phyloP scores from a whole-genome alignment of 75 land plant species.

The Picea glauca region DNA sequence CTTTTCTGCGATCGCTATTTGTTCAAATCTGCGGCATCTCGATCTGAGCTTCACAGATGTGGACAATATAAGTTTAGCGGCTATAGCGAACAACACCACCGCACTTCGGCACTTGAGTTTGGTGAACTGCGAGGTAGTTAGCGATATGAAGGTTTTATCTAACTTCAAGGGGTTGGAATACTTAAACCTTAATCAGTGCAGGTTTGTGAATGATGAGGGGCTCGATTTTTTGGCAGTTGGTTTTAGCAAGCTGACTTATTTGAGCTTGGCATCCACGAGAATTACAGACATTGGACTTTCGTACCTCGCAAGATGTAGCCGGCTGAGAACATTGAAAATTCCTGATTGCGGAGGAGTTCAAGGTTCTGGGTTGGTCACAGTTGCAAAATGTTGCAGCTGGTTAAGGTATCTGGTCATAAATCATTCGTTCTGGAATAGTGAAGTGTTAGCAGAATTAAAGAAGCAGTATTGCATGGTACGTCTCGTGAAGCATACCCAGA shows the following conservation, averaged over 20 bases:
- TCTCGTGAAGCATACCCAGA: no score
- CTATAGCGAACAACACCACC: constrained; percentile 23
- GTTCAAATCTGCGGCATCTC: constrained; percentile 22
- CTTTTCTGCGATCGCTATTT: constrained; percentile 28
- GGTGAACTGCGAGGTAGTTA: constrained; percentile 26
- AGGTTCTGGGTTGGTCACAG: constrained; percentile 23
- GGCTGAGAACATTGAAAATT: constrained; percentile 23
- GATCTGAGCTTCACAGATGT: constrained; percentile 42
- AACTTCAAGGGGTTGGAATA: constrained; percentile 21
- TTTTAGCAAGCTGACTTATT: constrained; percentile 20
- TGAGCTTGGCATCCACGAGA: constrained; percentile 39
- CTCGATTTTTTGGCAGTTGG: constrained; percentile 15
- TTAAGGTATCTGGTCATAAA: constrained; percentile 31
- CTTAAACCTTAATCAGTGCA: constrained; percentile 34
- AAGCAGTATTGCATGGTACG: constrained; percentile 25
- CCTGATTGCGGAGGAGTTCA: constrained; percentile 35
- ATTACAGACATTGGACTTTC: constrained; percentile 33
- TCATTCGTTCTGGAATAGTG: constrained; percentile 19
- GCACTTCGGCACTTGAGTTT: constrained; percentile 21
- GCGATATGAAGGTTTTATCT: constrained; percentile 16
- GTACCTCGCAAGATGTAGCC: constrained; percentile 17
- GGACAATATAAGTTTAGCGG: constrained; percentile 25
- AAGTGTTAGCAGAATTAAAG: constrained; percentile 18
- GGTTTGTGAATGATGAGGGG: constrained; percentile 42
- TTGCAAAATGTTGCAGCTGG: constrained; percentile 25